A percentile compares a stretch with the other conserved stretches of the same genome.
Conservation (phyloP, 1,139 yeast genomes). For the Pichia sp. region DNA sequence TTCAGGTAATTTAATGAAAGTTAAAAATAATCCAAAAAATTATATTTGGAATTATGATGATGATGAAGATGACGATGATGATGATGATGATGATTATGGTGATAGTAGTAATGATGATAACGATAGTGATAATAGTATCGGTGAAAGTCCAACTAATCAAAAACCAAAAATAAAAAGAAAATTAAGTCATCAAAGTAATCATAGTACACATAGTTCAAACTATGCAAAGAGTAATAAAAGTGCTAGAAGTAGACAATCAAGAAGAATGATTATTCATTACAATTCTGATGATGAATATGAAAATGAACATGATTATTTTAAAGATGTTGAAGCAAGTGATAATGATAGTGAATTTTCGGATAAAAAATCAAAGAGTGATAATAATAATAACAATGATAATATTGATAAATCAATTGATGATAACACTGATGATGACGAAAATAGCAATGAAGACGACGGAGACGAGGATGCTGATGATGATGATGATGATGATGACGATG, state of each 20-base stretch:
- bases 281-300: constrained; percentile 26
- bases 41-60: constrained; percentile 35
- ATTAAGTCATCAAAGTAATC: constrained; percentile 6
- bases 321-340: constrained; percentile 10
- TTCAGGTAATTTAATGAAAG: constrained; percentile 29
- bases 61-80: constrained; percentile 29
- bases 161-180: constrained; percentile 15
- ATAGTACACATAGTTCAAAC: constrained; percentile 8
- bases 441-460: constrained; percentile 26
- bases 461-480: constrained; percentile 22
- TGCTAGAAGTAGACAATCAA: constrained; percentile 11
- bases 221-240: constrained; percentile 10
- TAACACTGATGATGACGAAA: constrained; percentile 26
- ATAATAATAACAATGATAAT: background rate
- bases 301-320: constrained; percentile 26
- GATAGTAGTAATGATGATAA: constrained; percentile 23
- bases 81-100: constrained; percentile 25
- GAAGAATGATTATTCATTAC: constrained; percentile 8
- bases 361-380: constrained; percentile 15
- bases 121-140: constrained; percentile 20
- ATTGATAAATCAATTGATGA: constrained; percentile 15
- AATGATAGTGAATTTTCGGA: background rate
- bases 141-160: constrained; percentile 27
- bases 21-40: constrained; percentile 33
- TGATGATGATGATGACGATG: constrained; percentile 28